Conservation (phyloP, 1,139 yeast genomes). For the Eremothecium sinecaudum region DNA sequence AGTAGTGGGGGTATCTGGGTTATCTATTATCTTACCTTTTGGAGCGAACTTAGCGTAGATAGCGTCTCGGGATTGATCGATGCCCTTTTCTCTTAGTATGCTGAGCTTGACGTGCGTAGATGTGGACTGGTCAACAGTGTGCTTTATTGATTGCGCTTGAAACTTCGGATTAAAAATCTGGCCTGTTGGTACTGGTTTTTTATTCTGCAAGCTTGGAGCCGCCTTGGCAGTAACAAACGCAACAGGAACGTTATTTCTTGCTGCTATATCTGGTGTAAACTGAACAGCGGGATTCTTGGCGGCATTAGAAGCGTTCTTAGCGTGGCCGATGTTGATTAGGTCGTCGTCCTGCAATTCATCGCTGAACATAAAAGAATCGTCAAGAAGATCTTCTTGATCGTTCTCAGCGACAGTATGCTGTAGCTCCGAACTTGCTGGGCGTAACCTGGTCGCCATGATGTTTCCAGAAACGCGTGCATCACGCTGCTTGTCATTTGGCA, state of each 20-base stretch:
- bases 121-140: conserved; percentile 29
- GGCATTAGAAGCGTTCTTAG: background rate
- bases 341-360: conserved; percentile 42
- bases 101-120: conserved; percentile 26
- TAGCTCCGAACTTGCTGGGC: conserved; percentile 4
- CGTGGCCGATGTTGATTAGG: conserved; percentile 15
- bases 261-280: background rate
- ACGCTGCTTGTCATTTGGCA: background rate
- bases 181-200: conserved; percentile 18
- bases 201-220: conserved; percentile 24
- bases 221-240: conserved; percentile 30
- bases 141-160: conserved; percentile 28
- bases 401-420: conserved; percentile 10
- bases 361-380: conserved; percentile 58
- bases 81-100: conserved; percentile 21
- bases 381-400: conserved; percentile 39
- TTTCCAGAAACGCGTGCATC: background rate
- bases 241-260: conserved; percentile 10
- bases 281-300: background rate
- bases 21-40: conserved; percentile 24
- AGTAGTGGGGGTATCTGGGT: conserved; percentile 3
- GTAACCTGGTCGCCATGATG: background rate
- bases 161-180: conserved; percentile 29
- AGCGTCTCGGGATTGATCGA: conserved; percentile 17
- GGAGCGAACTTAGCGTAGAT: conserved; percentile 28